phyloP scores from a whole-genome alignment of 768 basidiomycete genomes.

The Psilocybe cyanescens region DNA sequence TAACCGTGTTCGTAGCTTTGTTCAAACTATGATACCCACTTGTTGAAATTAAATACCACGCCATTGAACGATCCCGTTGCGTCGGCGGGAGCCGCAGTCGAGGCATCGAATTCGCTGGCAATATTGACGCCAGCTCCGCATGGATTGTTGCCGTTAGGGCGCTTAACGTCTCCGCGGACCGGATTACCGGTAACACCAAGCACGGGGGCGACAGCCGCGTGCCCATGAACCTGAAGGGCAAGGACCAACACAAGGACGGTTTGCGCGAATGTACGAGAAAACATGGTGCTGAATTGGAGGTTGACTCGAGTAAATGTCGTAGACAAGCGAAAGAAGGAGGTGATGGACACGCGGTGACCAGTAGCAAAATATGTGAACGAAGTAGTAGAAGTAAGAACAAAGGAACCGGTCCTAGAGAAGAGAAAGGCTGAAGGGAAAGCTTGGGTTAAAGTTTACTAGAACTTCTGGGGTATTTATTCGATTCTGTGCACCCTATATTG shows the following conservation, averaged over 20 bases:
- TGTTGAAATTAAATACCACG: slow-evolving; percentile 46
- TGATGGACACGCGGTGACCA: slow-evolving; percentile 4
- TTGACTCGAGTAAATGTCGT: neutral
- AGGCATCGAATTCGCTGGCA: slow-evolving; percentile 37
- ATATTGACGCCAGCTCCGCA: slow-evolving; percentile 44
- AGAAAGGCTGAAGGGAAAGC: neutral
- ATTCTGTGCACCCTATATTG: neutral
- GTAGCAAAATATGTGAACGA: neutral
- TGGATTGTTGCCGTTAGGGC: slow-evolving; percentile 28
- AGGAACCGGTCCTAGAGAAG: slow-evolving; percentile 6
- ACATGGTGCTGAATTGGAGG: neutral
- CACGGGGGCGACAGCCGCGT: slow-evolving; percentile 42
- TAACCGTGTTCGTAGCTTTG: neutral
- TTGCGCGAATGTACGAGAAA: neutral
- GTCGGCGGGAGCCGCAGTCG: slow-evolving; percentile 34
- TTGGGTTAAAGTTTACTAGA: neutral
- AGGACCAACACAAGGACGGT: slow-evolving; percentile 25
- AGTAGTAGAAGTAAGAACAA: neutral
- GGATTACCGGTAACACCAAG: slow-evolving; percentile 36
- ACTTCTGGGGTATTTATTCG: neutral
- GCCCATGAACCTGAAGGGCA: slow-evolving; percentile 35
- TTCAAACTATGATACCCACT: slow-evolving; percentile 26
- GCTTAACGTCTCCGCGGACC: slow-evolving; percentile 32
- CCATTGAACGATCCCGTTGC: slow-evolving; percentile 44
- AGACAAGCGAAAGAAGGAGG: neutral